These are phyloP conservation scores for Boletus hoseneyae DNA, from an alignment of 1,284 basidiomycete species.

Conservation along the genomic window DNA sequence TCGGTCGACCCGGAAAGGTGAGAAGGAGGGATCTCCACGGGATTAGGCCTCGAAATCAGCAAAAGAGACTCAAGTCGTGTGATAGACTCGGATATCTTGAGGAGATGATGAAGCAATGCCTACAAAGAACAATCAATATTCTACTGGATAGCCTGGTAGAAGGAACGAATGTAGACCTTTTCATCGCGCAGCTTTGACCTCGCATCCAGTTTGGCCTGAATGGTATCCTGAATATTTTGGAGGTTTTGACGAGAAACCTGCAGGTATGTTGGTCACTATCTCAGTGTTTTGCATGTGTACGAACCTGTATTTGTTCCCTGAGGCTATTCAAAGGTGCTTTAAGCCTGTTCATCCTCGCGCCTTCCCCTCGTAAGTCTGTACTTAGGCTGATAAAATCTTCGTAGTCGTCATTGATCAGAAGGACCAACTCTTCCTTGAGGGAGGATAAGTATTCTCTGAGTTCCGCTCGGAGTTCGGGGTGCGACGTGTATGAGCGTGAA, in stretches of 20 bases:
- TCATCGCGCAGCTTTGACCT: slow-evolving; percentile 76
- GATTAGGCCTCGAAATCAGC: slow-evolving; percentile 45
- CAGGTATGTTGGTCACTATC: not conserved
- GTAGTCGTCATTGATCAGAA: slow-evolving; percentile 96
- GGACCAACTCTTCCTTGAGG: slow-evolving; percentile 89
- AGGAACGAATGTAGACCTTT: slow-evolving; percentile 53
- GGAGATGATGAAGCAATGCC: slow-evolving; percentile 78
- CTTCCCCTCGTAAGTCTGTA: slow-evolving; percentile 84
- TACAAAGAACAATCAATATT: slow-evolving; percentile 31
- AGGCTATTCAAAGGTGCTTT: slow-evolving; percentile 63
- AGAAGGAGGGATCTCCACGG: slow-evolving; percentile 19
- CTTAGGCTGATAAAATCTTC: slow-evolving; percentile 96
- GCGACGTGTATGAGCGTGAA: slow-evolving; percentile 81
- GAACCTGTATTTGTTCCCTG: slow-evolving; percentile 67
- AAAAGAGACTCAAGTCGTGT: slow-evolving; percentile 80
- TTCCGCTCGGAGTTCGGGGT: slow-evolving; percentile 84
- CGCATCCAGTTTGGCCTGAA: slow-evolving; percentile 74
- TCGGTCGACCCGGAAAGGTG: slow-evolving; percentile 26
- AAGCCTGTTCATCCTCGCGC: slow-evolving; percentile 63
- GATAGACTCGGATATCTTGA: slow-evolving; percentile 87
- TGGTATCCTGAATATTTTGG: slow-evolving; percentile 65
- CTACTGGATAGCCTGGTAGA: not conserved
- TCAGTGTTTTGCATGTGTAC: slow-evolving; percentile 21
- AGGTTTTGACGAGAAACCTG: slow-evolving; percentile 65
- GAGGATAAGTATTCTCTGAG: slow-evolving; percentile 80